phyloP scores from a whole-genome alignment of 2,329 filamentous ascomycete genomes.

The Xylariaceae sp. region DNA sequence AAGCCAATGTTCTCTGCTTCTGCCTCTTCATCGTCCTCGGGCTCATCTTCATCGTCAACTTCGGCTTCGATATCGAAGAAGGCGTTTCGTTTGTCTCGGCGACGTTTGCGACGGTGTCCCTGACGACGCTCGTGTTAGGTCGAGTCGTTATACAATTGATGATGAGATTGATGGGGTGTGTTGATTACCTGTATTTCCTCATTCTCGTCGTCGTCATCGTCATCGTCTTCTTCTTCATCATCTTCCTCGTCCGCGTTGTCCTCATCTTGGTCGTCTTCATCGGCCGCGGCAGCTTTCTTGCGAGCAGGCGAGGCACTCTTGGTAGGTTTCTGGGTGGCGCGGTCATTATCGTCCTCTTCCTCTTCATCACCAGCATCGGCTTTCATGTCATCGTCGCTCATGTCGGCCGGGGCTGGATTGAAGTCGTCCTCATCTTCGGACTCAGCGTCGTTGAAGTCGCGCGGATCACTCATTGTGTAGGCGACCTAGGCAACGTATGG shows the following conservation, averaged over 20 bases:
- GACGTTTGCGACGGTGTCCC: conserved; percentile 75
- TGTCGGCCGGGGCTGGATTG: conserved; percentile 72
- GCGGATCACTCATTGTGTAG: conserved; percentile 45
- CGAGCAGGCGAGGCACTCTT: conserved; percentile 26
- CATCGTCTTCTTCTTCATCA: conserved; percentile 43
- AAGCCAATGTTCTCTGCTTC: conserved; percentile 83
- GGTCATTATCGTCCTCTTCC: conserved; percentile 27
- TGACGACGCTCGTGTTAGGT: conserved; percentile 28
- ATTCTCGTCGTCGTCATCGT: conserved; percentile 57
- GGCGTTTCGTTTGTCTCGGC: conserved; percentile 68
- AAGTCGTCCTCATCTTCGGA: conserved; percentile 83
- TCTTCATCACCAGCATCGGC: conserved; percentile 33
- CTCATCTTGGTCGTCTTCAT: conserved; percentile 44
- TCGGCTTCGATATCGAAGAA: conserved; percentile 99
- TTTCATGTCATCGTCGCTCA: conserved; percentile 66
- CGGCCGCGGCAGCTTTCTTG: conserved; percentile 37
- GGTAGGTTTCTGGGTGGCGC: conserved; percentile 15
- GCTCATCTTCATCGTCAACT: conserved; percentile 84
- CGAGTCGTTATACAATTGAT: not conserved
- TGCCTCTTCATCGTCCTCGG: conserved; percentile 93
- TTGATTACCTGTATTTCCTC: conserved; percentile 60
- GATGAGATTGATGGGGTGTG: not conserved
- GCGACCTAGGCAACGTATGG: conserved; percentile 2
- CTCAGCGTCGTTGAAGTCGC: conserved; percentile 48
- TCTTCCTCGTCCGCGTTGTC: conserved; percentile 46